phyloP scores from a whole-genome alignment of 257 asterid species.

The Solanum ahanhuiri region DNA sequence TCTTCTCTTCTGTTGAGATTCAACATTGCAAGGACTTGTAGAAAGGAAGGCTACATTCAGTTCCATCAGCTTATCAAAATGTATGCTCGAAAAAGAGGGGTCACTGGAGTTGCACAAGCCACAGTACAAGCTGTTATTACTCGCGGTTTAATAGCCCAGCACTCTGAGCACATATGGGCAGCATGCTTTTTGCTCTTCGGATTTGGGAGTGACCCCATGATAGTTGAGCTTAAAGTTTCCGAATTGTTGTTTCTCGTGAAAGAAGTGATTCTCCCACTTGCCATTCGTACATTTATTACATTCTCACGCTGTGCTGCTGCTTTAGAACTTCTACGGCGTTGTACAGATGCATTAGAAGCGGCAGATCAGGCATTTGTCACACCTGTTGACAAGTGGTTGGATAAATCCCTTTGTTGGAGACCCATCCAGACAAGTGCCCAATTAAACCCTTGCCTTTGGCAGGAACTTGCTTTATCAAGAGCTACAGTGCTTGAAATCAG shows the following conservation, averaged over 20 bases:
- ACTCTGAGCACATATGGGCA: conserved; percentile 76
- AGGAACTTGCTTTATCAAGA: conserved; percentile 77
- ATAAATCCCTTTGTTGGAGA: conserved; percentile 80
- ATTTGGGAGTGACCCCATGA: conserved; percentile 54
- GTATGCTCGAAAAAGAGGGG: conserved; percentile 52
- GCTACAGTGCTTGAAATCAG: conserved; percentile 80
- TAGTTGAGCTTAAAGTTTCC: conserved; percentile 51
- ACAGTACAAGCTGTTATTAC: conserved; percentile 53
- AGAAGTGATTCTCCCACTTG: conserved; percentile 59
- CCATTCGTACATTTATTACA: conserved; percentile 48
- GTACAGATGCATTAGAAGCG: conserved; percentile 73
- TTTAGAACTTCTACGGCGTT: conserved; percentile 62
- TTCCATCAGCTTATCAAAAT: conserved; percentile 39
- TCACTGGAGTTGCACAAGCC: conserved; percentile 47
- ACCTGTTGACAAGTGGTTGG: conserved; percentile 82
- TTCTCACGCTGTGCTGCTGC: conserved; percentile 68
- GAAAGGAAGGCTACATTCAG: conserved; percentile 49
- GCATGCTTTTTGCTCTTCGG: conserved; percentile 66
- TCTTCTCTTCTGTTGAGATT: conserved; percentile 50
- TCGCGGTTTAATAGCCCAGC: conserved; percentile 28
- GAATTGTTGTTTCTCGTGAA: conserved; percentile 54
- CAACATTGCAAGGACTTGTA: conserved; percentile 42
- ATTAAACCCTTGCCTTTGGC: conserved; percentile 89
- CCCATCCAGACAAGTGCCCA: conserved; percentile 78
- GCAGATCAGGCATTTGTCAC: conserved; percentile 68